A percentile compares a stretch with the other conserved stretches of the same genome.
Evolutionary conservation across 805 yeast genomes (phyloP).

Genomic region (Yamadazyma philogaea): DNA sequence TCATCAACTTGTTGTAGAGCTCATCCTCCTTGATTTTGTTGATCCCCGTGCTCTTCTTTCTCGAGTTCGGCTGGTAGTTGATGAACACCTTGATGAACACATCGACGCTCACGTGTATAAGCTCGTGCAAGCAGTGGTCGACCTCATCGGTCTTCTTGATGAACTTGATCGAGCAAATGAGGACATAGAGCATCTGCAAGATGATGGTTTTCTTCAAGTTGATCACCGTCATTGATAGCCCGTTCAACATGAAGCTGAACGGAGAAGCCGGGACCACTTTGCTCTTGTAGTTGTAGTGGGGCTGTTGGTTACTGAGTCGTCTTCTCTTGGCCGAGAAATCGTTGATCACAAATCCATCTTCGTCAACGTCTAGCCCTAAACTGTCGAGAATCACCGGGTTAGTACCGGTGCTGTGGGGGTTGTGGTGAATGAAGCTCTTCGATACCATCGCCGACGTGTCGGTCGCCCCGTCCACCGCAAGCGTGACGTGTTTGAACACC

Average conservation of each 20-base stretch:
- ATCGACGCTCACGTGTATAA: conserved; percentile 26
- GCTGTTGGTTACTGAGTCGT: conserved; percentile 15
- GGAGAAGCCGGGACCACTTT: conserved; percentile 37
- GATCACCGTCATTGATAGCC: conserved; percentile 41
- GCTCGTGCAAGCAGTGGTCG: conserved; percentile 11
- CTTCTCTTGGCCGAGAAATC: conserved; percentile 41
- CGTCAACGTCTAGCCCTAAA: conserved; percentile 40
- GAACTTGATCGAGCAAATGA: conserved; percentile 38
- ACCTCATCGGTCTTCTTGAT: conserved; percentile 23
- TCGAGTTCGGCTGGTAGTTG: conserved; percentile 31
- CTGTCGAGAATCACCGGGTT: conserved; percentile 31
- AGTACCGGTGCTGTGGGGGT: conserved; percentile 18
- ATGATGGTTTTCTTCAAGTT: conserved; percentile 42
- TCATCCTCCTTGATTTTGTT: conserved; percentile 31
- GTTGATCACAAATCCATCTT: conserved; percentile 44
- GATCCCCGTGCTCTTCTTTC: conserved; percentile 13
- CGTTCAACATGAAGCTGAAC: conserved; percentile 40
- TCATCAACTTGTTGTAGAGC: conserved; percentile 35
- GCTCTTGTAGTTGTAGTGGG: conserved; percentile 14
- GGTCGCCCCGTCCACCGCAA: conserved; percentile 6
- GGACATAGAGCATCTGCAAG: conserved; percentile 40
- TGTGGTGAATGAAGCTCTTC: conserved; percentile 14
- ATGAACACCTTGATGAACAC: conserved; percentile 37
- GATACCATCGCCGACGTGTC: conserved; percentile 1
- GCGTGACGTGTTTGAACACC: conserved; percentile 32